These are phyloP conservation scores for Calonectria montana DNA, from an alignment of 2,329 filamentous ascomycete species.

Conservation along the genomic window DNA sequence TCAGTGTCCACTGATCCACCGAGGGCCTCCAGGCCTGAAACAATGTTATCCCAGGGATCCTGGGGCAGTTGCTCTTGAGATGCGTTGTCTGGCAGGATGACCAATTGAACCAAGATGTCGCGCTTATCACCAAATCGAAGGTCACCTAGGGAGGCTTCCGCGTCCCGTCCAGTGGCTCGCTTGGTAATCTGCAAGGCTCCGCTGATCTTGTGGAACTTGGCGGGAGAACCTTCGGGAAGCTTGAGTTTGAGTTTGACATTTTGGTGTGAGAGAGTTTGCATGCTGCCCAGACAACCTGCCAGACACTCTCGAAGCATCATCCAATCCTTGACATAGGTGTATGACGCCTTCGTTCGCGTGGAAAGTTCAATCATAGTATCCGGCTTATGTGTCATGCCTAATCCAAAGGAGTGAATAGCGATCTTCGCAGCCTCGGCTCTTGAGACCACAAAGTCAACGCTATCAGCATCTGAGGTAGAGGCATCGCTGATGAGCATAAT, in stretches of 20 bases:
- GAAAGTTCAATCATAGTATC: slow-evolving; percentile 99
- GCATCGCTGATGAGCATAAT: slow-evolving; percentile 98
- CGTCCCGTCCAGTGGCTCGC: slow-evolving; percentile 92
- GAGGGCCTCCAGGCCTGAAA: slow-evolving; percentile 93
- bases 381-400: slow-evolving; percentile 97
- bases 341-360: slow-evolving; percentile 93
- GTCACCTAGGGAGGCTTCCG: slow-evolving; percentile 91
- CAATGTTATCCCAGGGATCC: slow-evolving; percentile 97
- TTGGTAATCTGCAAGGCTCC: slow-evolving; percentile 97
- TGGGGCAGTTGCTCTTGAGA: slow-evolving; percentile 87
- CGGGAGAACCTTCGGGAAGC: slow-evolving; percentile 93
- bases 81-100: slow-evolving; percentile 87
- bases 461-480: slow-evolving; percentile 92
- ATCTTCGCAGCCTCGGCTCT: slow-evolving; percentile 98
- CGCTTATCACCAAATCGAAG: slow-evolving; percentile 94
- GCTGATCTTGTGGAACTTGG: slow-evolving; percentile 98
- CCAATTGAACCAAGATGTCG: slow-evolving; percentile 93
- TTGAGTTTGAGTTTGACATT: slow-evolving; percentile 97
- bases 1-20: slow-evolving; percentile 89
- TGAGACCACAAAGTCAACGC: slow-evolving; percentile 97
- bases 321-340: slow-evolving; percentile 99
- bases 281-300: slow-evolving; percentile 88
- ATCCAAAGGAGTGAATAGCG: slow-evolving; percentile 94
- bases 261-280: slow-evolving; percentile 97
- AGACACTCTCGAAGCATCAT: slow-evolving; percentile 99